A percentile compares a stretch with the other conserved stretches of the same genome.
These are phyloP conservation scores for Trichoderma harzianum DNA, from an alignment of 2,329 filamentous ascomycete species.

Conservation along the genomic window DNA sequence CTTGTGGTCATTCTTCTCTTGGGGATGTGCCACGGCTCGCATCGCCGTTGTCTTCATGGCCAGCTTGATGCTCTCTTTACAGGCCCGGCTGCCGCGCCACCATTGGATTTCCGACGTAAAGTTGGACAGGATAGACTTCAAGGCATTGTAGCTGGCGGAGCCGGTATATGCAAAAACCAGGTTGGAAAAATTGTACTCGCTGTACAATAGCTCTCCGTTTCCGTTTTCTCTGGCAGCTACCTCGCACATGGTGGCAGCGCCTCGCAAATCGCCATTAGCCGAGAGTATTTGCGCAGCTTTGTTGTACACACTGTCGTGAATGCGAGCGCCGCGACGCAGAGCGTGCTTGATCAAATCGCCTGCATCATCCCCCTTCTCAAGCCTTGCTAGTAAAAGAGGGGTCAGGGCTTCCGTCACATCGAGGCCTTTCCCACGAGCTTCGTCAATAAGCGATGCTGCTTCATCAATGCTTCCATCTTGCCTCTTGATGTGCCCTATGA, in stretches of 20 bases:
- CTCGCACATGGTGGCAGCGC: conserved; percentile 34
- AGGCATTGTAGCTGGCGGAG: conserved; percentile 30
- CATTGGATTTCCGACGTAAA: conserved; percentile 33
- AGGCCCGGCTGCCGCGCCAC: conserved; percentile 37
- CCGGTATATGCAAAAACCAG: conserved; percentile 36
- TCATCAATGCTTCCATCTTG: conserved; percentile 28
- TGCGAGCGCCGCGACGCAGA: conserved; percentile 27
- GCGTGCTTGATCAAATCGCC: conserved; percentile 28
- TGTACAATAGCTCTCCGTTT: conserved; percentile 35
- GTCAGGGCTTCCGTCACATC: conserved; percentile 42
- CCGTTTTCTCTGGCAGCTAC: conserved; percentile 38
- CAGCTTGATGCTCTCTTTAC: conserved; percentile 38
- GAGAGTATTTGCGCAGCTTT: conserved; percentile 33
- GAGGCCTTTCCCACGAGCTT: conserved; percentile 38
- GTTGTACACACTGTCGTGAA: conserved; percentile 38
- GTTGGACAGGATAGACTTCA: conserved; percentile 30
- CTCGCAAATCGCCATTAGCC: conserved; percentile 29
- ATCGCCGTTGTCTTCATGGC: conserved; percentile 35
- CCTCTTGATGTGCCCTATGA: conserved; percentile 40
- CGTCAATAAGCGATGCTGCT: conserved; percentile 40
- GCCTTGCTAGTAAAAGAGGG: conserved; percentile 37
- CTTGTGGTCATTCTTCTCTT: conserved; percentile 23
- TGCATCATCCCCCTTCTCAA: conserved; percentile 33
- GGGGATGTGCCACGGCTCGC: conserved; percentile 22
- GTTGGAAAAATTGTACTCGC: conserved; percentile 37